Conservation (phyloP, 495 filamentous ascomycete species). For the Cryomyces antarcticus region DNA sequence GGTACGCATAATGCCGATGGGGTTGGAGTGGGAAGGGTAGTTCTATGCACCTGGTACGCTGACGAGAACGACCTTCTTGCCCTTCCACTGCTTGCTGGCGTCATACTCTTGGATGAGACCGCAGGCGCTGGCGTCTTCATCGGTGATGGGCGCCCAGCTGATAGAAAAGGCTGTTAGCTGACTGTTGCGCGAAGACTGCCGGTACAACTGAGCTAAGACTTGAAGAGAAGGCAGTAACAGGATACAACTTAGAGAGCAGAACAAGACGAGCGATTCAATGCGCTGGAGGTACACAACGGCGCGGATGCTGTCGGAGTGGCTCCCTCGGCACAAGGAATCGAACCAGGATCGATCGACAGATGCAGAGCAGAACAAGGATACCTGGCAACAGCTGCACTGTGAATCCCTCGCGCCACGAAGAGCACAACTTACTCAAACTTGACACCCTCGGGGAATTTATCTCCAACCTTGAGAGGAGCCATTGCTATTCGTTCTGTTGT, state of each 20-base stretch:
- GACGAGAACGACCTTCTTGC: slow-evolving; percentile 85
- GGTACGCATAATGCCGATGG: neutral
- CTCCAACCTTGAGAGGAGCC: slow-evolving; percentile 57
- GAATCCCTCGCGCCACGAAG: neutral
- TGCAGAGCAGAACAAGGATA: too few species aligned
- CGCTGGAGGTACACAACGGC: too few species aligned
- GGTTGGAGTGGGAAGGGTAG: neutral
- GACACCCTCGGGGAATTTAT: slow-evolving; percentile 63
- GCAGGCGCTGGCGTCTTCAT: slow-evolving; percentile 35
- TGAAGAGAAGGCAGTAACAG: too few species aligned
- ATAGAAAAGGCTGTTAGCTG: neutral
- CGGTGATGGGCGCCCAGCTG: slow-evolving; percentile 21
- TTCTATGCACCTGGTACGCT: slow-evolving; percentile 48
- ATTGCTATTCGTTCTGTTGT: slow-evolving; percentile 24
- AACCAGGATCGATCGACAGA: too few species aligned
- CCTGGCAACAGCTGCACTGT: too few species aligned
- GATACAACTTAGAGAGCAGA: too few species aligned
- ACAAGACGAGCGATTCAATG: too few species aligned
- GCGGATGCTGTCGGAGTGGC: too few species aligned
- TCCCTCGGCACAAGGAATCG: too few species aligned
- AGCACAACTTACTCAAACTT: slow-evolving; percentile 41
- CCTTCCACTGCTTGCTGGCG: slow-evolving; percentile 65
- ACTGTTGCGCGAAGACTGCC: too few species aligned
- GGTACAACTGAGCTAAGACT: too few species aligned
- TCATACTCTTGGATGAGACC: slow-evolving; percentile 63